Evolutionary conservation across 768 basidiomycete genomes (phyloP).

Genomic region (Rubroboletus pulcherrimus): DNA sequence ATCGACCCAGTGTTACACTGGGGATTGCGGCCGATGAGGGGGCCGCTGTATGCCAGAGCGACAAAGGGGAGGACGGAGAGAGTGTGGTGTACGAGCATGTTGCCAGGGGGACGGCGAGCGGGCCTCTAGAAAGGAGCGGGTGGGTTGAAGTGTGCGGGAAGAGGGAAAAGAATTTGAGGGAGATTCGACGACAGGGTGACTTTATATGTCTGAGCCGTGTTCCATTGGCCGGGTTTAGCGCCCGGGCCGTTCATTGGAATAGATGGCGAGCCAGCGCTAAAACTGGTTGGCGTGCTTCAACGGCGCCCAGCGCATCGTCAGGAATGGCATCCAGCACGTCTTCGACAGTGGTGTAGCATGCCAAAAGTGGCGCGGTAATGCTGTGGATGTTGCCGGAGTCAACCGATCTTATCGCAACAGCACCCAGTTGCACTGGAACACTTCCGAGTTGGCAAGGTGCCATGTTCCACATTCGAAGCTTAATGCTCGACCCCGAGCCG

Average conservation of each 20-base stretch:
- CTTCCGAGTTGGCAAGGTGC: too few relatives aligned
- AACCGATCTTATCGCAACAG: constrained; percentile 4
- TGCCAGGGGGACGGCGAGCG: constrained; percentile 5
- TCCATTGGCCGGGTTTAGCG: constrained; percentile 12
- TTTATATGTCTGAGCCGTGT: constrained; percentile 22
- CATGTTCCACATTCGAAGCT: constrained; percentile 1
- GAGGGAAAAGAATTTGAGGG: constrained; percentile 6
- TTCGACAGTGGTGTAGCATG: background rate
- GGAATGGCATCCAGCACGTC: background rate
- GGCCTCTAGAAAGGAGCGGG: constrained; percentile 21
- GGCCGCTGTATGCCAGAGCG: constrained; percentile 16
- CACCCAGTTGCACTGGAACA: background rate
- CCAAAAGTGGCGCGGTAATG: background rate
- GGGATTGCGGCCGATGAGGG: constrained; percentile 24
- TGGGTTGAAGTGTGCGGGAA: constrained; percentile 12
- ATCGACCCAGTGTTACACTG: constrained; percentile 18
- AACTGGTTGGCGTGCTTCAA: background rate
- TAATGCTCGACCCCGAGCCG: background rate
- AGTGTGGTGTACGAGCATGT: constrained; percentile 12
- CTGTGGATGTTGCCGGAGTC: background rate
- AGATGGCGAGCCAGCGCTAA: background rate
- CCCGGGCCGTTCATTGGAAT: constrained; percentile 1
- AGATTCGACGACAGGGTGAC: background rate
- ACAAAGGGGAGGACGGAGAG: constrained; percentile 19
- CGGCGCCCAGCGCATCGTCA: background rate